A percentile compares a stretch with the other conserved stretches of the same genome.
phyloP scores from a whole-genome alignment of 1,139 yeast species.

The Debaryomyces subglobosus region DNA sequence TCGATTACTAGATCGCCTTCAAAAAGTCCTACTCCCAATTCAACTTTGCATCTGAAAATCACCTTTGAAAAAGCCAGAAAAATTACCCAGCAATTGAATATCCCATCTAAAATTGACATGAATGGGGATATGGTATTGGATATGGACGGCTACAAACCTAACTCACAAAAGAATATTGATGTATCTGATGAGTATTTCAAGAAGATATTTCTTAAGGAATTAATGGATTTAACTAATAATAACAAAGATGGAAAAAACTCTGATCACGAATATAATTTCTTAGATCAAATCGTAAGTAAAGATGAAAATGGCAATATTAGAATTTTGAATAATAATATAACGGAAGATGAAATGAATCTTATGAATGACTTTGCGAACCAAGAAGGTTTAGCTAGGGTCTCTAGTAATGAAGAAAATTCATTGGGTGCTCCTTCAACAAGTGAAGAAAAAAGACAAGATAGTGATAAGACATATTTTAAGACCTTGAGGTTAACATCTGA shows the following conservation, averaged over 20 bases:
- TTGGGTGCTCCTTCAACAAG: not conserved
- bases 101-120: constrained; percentile 85
- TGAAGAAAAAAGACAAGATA: not conserved
- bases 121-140: constrained; percentile 92
- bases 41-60: constrained; percentile 32
- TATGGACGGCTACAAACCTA: constrained; percentile 95
- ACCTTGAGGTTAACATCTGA: constrained; percentile 91
- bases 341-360: constrained; percentile 15
- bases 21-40: constrained; percentile 25
- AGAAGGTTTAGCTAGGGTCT: not conserved
- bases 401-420: constrained; percentile 5
- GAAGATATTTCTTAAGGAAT: constrained; percentile 65
- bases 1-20: constrained; percentile 17
- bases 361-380: constrained; percentile 1
- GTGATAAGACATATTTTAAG: constrained; percentile 62
- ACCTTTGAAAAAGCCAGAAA: constrained; percentile 69
- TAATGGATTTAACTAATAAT: constrained; percentile 27
- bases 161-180: constrained; percentile 67
- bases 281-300: constrained; percentile 44
- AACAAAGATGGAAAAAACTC: constrained; percentile 18
- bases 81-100: constrained; percentile 73
- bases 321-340: constrained; percentile 41
- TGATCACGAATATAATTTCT: constrained; percentile 31
- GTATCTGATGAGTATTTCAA: constrained; percentile 72
- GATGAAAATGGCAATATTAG: constrained; percentile 77